Percentiles rank a stretch among this genome's conserved stretches.
Evolutionary conservation across 2,329 filamentous ascomycete genomes (phyloP).

Genomic region (Sclerotiophoma versabilis): DNA sequence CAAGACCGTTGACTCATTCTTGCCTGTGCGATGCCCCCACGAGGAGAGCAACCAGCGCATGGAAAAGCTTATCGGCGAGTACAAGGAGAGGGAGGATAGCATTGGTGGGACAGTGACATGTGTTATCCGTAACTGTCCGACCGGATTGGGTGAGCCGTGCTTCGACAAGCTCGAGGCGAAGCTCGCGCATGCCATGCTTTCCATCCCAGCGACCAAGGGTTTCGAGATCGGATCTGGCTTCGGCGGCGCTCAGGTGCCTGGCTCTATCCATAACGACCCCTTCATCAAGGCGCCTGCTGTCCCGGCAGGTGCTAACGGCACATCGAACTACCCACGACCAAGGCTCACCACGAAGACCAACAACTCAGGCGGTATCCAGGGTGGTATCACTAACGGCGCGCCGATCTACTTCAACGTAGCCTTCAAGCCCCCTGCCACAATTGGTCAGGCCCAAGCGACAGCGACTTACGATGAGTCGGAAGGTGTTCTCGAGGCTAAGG

Average conservation of each 20-base stretch:
- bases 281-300: conserved; percentile 69
- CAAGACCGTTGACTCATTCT: conserved; percentile 77
- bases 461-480: conserved; percentile 77
- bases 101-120: conserved; percentile 96
- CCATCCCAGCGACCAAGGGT: conserved; percentile 92
- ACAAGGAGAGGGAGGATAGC: conserved; percentile 80
- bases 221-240: conserved; percentile 97
- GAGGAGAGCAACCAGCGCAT: conserved; percentile 70
- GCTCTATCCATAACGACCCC: conserved; percentile 90
- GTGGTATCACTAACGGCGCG: conserved; percentile 92
- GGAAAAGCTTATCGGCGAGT: conserved; percentile 79
- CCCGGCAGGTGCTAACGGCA: conserved; percentile 56
- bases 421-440: conserved; percentile 95
- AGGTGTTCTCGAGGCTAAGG: conserved; percentile 86
- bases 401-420: conserved; percentile 93
- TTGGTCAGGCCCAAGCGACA: conserved; percentile 86
- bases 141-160: conserved; percentile 88
- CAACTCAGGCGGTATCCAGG: conserved; percentile 93
- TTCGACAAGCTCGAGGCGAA: conserved; percentile 96
- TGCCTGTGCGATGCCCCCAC: conserved; percentile 89
- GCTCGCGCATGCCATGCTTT: conserved; percentile 92
- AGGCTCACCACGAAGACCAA: conserved; percentile 87
- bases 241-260: conserved; percentile 81
- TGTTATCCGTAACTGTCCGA: conserved; percentile 84
- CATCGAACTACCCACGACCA: conserved; percentile 55